Evolutionary conservation across 495 filamentous ascomycete species (phyloP).

Genomic region (Trichoderma virens): DNA sequence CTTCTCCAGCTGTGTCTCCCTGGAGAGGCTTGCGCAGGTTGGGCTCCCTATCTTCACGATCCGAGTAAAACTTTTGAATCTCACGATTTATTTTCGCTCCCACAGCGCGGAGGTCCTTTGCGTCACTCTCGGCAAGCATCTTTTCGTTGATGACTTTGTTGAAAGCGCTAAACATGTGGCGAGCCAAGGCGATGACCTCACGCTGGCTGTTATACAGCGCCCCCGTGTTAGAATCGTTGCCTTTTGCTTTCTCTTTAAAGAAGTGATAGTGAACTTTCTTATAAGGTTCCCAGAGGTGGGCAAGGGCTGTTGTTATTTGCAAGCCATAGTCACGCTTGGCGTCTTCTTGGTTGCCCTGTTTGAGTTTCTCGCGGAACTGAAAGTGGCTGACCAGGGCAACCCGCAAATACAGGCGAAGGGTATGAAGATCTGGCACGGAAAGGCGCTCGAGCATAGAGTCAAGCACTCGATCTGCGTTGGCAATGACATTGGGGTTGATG

Average conservation of each 20-base stretch:
- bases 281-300: constrained; percentile 33
- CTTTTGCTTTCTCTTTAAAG: constrained; percentile 11
- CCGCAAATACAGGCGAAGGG: constrained; percentile 34
- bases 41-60: constrained; percentile 16
- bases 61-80: constrained; percentile 21
- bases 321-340: constrained; percentile 22
- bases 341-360: constrained; percentile 11
- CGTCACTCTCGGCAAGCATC: constrained; percentile 14
- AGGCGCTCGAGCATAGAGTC: constrained; percentile 42
- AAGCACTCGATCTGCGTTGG: constrained; percentile 49
- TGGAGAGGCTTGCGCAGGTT: constrained; percentile 11
- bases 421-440: constrained; percentile 33
- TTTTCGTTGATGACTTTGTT: constrained; percentile 25
- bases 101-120: constrained; percentile 18
- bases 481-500: constrained; percentile 55
- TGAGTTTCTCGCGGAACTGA: constrained; percentile 13
- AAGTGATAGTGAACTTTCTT: constrained; percentile 21
- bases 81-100: constrained; percentile 24
- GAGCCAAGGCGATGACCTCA: constrained; percentile 31
- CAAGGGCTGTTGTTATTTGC: constrained; percentile 29
- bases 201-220: constrained; percentile 16
- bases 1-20: background rate
- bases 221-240: background rate
- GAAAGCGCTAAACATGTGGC: constrained; percentile 32
- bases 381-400: constrained; percentile 26